phyloP scores from a whole-genome alignment of 176 grass and related monocot species.

The Eleusine indica region DNA sequence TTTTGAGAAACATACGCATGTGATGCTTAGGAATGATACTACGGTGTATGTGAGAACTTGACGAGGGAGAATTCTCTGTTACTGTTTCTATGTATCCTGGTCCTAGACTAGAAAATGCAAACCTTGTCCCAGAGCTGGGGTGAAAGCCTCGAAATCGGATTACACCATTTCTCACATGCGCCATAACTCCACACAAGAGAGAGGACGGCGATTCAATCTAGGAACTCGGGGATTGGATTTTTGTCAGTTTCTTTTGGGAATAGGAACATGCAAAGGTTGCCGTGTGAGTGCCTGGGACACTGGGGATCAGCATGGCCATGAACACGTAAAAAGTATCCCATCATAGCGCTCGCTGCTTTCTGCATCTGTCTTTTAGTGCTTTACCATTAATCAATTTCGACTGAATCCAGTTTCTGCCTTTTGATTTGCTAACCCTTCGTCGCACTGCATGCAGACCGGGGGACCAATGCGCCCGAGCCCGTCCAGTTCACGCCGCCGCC shows the following conservation, averaged over 20 bases:
- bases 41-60: constrained; percentile 13
- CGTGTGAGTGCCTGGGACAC: constrained; percentile 5
- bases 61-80: constrained; percentile 12
- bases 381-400: constrained; percentile 14
- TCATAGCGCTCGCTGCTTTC: constrained; percentile 50
- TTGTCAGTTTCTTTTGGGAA: constrained; percentile 22
- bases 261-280: constrained; percentile 31
- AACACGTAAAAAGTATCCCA: constrained; percentile 39
- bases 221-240: not conserved
- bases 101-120: not conserved
- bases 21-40: constrained; percentile 29
- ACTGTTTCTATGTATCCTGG: not conserved
- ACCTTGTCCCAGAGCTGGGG: constrained; percentile 9
- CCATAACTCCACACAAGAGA: constrained; percentile 3
- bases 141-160: constrained; percentile 15
- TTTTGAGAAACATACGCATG: constrained; percentile 1
- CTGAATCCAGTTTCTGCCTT: constrained; percentile 6
- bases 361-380: constrained; percentile 31
- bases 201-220: constrained; percentile 12
- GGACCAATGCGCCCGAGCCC: constrained; percentile 28
- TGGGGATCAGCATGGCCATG: constrained; percentile 12
- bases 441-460: constrained; percentile 59
- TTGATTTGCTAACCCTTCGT: constrained; percentile 24
- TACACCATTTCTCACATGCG: constrained; percentile 1
- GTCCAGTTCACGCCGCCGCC: constrained; percentile 46